phyloP scores from a whole-genome alignment of 768 basidiomycete genomes.

The Psilocybe cyanescens region DNA sequence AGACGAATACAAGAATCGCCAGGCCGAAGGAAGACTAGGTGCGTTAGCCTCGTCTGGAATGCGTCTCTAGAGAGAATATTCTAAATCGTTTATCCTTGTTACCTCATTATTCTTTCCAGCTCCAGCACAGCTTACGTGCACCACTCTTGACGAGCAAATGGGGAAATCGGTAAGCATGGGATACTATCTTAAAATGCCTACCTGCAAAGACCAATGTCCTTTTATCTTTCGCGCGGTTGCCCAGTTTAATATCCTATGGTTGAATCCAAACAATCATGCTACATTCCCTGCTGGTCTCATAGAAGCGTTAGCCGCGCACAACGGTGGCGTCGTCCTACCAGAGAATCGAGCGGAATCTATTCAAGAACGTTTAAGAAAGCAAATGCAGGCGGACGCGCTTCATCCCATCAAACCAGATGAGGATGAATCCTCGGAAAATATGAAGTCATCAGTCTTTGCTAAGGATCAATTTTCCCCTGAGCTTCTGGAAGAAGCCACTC shows the following conservation, averaged over 20 bases:
- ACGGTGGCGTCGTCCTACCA: conserved; percentile 26
- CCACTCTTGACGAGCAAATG: conserved; percentile 72
- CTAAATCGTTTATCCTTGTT: conserved; percentile 6
- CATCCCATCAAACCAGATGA: conserved; percentile 51
- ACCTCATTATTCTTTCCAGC: conserved; percentile 28
- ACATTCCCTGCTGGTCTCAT: conserved; percentile 70
- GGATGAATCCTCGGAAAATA: conserved; percentile 23
- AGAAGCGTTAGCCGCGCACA: conserved; percentile 54
- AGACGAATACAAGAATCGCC: conserved; percentile 76
- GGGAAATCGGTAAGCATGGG: conserved; percentile 60
- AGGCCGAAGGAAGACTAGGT: conserved; percentile 70
- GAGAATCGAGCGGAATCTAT: conserved; percentile 35
- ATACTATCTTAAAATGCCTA: conserved; percentile 6
- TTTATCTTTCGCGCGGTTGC: conserved; percentile 10
- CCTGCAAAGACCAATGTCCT: not conserved
- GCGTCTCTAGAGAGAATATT: conserved; percentile 9
- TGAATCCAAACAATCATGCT: conserved; percentile 67
- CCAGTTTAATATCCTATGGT: conserved; percentile 84
- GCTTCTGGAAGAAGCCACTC: conserved; percentile 64
- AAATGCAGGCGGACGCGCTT: conserved; percentile 79
- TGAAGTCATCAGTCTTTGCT: conserved; percentile 24
- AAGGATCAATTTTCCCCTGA: conserved; percentile 52
- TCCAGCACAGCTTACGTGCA: conserved; percentile 76
- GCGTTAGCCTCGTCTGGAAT: conserved; percentile 21
- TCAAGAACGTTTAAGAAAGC: conserved; percentile 61